phyloP scores from a whole-genome alignment of 805 yeast species.

The Middelhovenomyces tepae region DNA sequence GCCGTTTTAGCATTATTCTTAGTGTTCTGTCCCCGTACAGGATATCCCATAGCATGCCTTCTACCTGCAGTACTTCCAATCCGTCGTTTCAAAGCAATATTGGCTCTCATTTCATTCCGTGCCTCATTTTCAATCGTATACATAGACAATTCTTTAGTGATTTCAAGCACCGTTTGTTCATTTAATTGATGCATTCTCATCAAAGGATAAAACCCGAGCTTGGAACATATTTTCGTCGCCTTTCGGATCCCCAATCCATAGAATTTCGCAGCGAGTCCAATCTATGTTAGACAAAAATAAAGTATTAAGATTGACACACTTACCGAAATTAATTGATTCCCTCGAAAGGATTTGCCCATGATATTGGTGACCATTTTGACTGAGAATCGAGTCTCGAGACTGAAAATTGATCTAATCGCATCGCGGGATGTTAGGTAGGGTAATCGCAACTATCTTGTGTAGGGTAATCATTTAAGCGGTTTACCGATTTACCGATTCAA shows the following conservation, averaged over 20 bases:
- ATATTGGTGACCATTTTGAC: conserved; percentile 27
- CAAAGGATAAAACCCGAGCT: conserved; percentile 81
- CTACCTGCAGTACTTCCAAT: conserved; percentile 84
- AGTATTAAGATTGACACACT: conserved; percentile 3
- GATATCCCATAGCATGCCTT: conserved; percentile 75
- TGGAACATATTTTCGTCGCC: conserved; percentile 73
- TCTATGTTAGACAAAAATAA: conserved; percentile 18
- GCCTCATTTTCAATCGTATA: conserved; percentile 78
- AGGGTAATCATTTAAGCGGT: too few species aligned
- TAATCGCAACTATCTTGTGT: not conserved
- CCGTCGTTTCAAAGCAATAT: conserved; percentile 67
- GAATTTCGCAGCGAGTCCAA: conserved; percentile 70
- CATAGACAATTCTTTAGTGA: conserved; percentile 79
- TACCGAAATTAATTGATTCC: conserved; percentile 25
- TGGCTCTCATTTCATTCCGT: conserved; percentile 47
- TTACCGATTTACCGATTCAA: too few species aligned
- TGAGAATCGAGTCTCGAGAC: not conserved
- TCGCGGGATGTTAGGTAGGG: conserved; percentile 2
- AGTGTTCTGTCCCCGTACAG: conserved; percentile 86
- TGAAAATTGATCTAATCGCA: conserved; percentile 2
- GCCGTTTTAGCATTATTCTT: conserved; percentile 89
- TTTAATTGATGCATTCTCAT: conserved; percentile 91
- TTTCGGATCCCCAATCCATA: conserved; percentile 78
- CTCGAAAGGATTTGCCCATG: conserved; percentile 31
- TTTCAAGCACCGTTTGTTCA: conserved; percentile 77